Base-by-base conservation (phyloP, 352 stramenopile species). In the Globisporangium carolinianum region DNA sequence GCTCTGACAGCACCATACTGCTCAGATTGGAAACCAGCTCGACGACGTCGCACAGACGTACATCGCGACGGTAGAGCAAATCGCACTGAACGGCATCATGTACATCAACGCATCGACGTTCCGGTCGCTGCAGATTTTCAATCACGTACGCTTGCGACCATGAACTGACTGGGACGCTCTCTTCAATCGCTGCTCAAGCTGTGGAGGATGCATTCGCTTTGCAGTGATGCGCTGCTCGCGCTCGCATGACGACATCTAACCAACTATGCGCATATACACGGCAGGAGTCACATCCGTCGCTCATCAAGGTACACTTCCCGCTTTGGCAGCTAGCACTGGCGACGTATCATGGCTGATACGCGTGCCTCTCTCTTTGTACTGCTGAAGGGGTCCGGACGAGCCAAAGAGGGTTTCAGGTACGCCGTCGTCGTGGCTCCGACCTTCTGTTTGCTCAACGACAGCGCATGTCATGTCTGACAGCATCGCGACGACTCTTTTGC, bases 351-450 rank as follows among this genome's bases (percentile, higher is more conserved):
- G 43, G 14, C 52, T 50, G 4, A 55, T 6, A 39, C 17, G n/a
- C n/a, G 0, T 49, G 38, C 1, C 24, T 32, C 24, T 24, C 9
- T 47, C 49, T 37, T 42, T 53, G 38, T 69, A 36, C 43, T 24
- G 24, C 17, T 9, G 11, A 24, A 92, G 83, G 75, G 75, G 42
- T 72, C 63, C 57, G 84, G 83, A n/a, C 71, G 76, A 63, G 72
- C 81, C 5, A 95, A 93, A 65, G 84, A 94, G 79, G 84, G 84
- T 5, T 91, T 92, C 53, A 94, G 84, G 84, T 91, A 48, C 17
- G 39, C 57, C 9, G 55, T 49, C 43, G n/a, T 17, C 1, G 5
- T 43, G 32, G 4, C 49, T 38, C 2, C 4, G 39, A 32, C 24
- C 24, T 32, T 2, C 24, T 54, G 14, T 10, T 17, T 35, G 48